Conservation (phyloP, 2,329 filamentous ascomycete species). For the Hymenoscyphus fraxineus region DNA sequence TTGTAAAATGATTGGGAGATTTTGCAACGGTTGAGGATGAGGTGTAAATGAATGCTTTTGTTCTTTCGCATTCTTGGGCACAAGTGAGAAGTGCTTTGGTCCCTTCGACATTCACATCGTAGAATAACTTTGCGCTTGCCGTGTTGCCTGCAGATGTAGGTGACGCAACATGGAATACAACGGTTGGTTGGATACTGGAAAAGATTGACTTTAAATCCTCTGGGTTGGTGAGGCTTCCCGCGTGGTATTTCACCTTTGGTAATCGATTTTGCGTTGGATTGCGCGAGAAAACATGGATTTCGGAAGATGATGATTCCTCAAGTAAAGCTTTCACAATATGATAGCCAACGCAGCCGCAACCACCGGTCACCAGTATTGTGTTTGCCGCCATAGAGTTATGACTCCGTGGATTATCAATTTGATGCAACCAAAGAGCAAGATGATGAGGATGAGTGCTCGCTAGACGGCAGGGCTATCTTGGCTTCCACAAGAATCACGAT, state of each 20-base stretch:
- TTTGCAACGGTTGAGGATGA: neutral
- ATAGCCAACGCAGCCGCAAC: conserved; percentile 36
- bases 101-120: conserved; percentile 3
- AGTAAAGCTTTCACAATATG: conserved; percentile 9
- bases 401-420: too few relatives aligned
- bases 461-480: too few relatives aligned
- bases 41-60: neutral
- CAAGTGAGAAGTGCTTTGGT: neutral
- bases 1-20: neutral
- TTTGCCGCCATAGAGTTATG: too few relatives aligned
- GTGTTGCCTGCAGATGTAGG: neutral
- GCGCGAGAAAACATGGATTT: conserved; percentile 8
- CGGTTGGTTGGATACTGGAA: neutral
- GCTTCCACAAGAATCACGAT: too few relatives aligned
- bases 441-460: too few relatives aligned
- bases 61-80: neutral
- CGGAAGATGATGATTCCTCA: neutral
- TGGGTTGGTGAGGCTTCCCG: neutral
- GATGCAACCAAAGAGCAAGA: too few relatives aligned
- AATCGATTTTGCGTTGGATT: conserved; percentile 6
- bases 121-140: neutral
- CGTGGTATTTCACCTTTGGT: conserved; percentile 1
- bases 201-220: conserved; percentile 3
- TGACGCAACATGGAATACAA: conserved; percentile 6
- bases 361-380: conserved; percentile 29